Base-by-base conservation (phyloP, 176 grass and related monocot species). In the Areca catechu region DNA sequence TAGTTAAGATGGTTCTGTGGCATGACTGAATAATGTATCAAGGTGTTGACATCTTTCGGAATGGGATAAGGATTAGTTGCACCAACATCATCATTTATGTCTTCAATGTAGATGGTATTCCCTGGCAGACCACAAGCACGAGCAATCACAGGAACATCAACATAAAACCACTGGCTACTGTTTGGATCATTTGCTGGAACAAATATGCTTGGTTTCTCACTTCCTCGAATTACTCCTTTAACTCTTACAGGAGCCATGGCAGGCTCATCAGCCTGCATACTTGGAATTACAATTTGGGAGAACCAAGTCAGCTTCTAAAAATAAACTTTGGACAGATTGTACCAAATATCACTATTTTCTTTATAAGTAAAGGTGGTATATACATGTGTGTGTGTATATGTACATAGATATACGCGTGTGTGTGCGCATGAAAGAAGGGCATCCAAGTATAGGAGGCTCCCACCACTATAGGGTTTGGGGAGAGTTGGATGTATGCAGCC, bases 161-260 rank as follows among this genome's bases (percentile, higher is more conserved):
- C 75, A 49, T 82, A 98, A 84, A 98, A 98, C 93, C 93, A 98
- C 72, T 98, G 93, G 47, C 83, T 78, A 63, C 29, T 70, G 50
- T 55, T 79, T 22, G 93, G 84, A 54, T 98, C 93, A 66, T 98
- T 98, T 48, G 78, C 73, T 37, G 93, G 93, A 68, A 92, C 93
- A 85, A 88, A 98, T 83, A 98, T 89, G 48, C 72, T 85, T 24
- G 93, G 93, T 16, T 98, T 88, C 73, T 98, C 93, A 75, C 93
- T 88, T 78, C 86, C 83, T 77, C 93, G 71, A 57, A 92, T 83
- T 48, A 98, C 87, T 62, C 87, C 93, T 54, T 69, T 66, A 73
- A 89, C 78, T 77, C 66, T 82, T 73, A 84, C 76, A 30, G 62
- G 61, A 78, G 66, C 60, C 24, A 19, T 72, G 25, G 22, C 53